Evolutionary conservation across 108 stramenopile genomes (phyloP), one percentile per base, ranked within the genome.

Genomic region (Pseudonitzschia multiseries): DNA sequence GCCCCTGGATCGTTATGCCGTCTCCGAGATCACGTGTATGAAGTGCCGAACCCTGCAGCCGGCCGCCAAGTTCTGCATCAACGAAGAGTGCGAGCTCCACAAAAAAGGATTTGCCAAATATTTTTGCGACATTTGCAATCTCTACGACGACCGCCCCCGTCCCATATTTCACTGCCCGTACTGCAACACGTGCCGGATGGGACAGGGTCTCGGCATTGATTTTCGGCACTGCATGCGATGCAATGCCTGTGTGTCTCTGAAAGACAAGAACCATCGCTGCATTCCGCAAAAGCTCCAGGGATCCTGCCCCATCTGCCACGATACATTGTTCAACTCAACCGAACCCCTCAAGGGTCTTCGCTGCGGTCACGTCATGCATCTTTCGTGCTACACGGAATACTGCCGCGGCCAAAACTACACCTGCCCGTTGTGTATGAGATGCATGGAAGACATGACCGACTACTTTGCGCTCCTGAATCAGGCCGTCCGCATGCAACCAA

Each of bases 171-270:
- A 98, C 74, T 98, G 97, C 74, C 97, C 96, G 5, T 98, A 83
- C 43, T 97, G 97, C 83, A 97, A 98, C 70, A 91, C 95, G 0
- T 98, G 98, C 69, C 82, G 96, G 56, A 79, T 87, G 53, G 97
- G 97, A 12, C 74, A 85, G 57, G 96, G 97, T 21, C 84, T 98
- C 18, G 97, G 97, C 6, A 89, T 96, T 46, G 98, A 98, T 69
- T 97, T 87, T 81, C 87, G 92, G 32, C 98, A 98, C 73, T 98
- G 98, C 83, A 97, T 98, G 98, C 87, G 90, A 14, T 98, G 98
- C 83, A 98, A 98, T 84, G 95, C 96, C 13, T 98, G 98, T 73
- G 93, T 98, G 20, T 86, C 91, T 5, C 56, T 94, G 36, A 75
- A 46, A 10, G 94, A 96, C 72, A 65, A 86, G 22, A 83, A 84